A percentile compares a stretch with the other conserved stretches of the same genome.
Conservation (phyloP, 176 grass and related monocot genomes). For the Metroxylon sagu region DNA sequence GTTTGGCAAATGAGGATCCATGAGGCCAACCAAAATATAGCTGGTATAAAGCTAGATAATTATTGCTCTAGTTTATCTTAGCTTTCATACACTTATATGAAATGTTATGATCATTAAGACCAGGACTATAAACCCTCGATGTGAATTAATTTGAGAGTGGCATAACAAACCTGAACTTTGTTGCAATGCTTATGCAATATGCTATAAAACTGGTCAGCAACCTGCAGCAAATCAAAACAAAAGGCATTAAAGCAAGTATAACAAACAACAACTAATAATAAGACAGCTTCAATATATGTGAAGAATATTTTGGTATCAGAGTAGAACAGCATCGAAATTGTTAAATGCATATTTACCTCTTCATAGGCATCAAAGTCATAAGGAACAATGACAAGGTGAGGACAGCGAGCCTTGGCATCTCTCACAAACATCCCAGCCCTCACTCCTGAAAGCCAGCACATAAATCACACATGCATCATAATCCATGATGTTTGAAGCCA, state of each 20-base stretch:
- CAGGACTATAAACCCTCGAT: too few species aligned
- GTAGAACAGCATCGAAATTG: background rate
- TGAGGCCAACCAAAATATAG: too few species aligned
- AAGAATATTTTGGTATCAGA: too few species aligned
- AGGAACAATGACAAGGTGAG: slow-evolving; percentile 64
- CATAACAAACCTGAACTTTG: slow-evolving; percentile 67
- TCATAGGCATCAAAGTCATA: slow-evolving; percentile 89
- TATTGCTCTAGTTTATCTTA: too few species aligned
- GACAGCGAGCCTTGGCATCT: slow-evolving; percentile 74
- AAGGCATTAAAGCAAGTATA: slow-evolving; percentile 16
- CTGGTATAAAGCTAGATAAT: too few species aligned
- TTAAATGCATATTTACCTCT: slow-evolving; percentile 43
- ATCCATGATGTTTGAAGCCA: too few species aligned
- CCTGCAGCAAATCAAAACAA: slow-evolving; percentile 34
- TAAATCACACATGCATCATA: too few species aligned
- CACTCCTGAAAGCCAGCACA: slow-evolving; percentile 49
- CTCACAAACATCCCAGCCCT: slow-evolving; percentile 93
- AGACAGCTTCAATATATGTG: background rate
- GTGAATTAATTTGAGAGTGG: too few species aligned
- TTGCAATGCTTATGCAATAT: slow-evolving; percentile 84
- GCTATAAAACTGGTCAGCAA: slow-evolving; percentile 92
- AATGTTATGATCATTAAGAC: too few species aligned
- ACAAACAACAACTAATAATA: slow-evolving; percentile 6
- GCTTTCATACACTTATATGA: too few species aligned
- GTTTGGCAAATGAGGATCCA: too few species aligned